phyloP scores from a whole-genome alignment of 1,139 yeast species.

The Geotrichum restrictum region DNA sequence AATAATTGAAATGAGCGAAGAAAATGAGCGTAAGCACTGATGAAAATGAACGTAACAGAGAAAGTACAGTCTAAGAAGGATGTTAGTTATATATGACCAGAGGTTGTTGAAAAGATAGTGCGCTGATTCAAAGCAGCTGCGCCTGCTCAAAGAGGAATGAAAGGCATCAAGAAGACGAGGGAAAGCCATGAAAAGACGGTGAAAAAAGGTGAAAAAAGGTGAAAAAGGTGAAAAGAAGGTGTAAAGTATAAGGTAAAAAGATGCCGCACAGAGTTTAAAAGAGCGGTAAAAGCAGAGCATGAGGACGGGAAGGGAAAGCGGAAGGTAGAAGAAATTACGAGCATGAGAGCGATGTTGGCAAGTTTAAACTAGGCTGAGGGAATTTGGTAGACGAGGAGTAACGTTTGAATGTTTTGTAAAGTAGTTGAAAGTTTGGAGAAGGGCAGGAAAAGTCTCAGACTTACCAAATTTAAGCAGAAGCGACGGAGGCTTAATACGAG shows the following conservation, averaged over 20 bases:
- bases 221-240: not conserved
- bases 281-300: not conserved
- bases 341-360: not conserved
- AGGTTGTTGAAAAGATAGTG: no score
- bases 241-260: not conserved
- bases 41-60: not conserved
- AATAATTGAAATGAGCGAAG: not conserved
- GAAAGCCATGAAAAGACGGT: not conserved
- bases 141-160: not conserved
- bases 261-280: not conserved
- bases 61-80: not conserved
- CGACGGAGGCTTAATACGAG: not conserved
- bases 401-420: no score
- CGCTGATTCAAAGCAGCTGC: not conserved
- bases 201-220: not conserved
- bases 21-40: not conserved
- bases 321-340: not conserved
- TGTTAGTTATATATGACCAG: not conserved
- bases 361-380: no score
- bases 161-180: not conserved
- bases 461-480: not conserved
- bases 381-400: no score
- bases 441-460: not conserved
- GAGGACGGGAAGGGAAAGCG: not conserved
- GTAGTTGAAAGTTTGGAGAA: not conserved